Base-by-base conservation (phyloP, 495 filamentous ascomycete genomes). In the Rusavskia elegans region DNA sequence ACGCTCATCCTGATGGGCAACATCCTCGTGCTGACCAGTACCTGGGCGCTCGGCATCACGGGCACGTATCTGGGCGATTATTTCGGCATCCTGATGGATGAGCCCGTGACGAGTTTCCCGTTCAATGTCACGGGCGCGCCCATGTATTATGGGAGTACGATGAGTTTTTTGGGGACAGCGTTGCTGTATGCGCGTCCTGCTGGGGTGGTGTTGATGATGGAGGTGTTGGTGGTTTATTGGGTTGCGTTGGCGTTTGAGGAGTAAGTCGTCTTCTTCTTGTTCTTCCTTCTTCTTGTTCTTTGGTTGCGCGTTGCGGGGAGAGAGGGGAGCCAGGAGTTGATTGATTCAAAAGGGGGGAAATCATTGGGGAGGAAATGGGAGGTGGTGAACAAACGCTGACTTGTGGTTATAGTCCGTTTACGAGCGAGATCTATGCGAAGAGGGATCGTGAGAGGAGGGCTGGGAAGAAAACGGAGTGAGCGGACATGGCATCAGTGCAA, bases 31-130 rank as follows among this genome's bases (percentile, higher is more conserved):
- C 64, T 97, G 17, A 81, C 81, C 29, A 86, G 80, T 54, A 97
- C 94, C 71, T 95, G 81, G 79, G 84, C 81, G 27, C 77, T 98
- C n/a, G 92, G 92, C 42, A 74, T 98, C 55, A 97, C 92, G 10
- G 93, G 92, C 52, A 98, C 92, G 57, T 98, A 96, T 65, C 73
- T 98, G 25, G 92, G 92, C 52, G 92, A 98, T 71, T 98, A 98
- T 71, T 98, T 95, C 61, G 92, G 92, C 37, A 97, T 98, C 63
- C 73, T 98, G 56, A 93, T 97, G 92, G 89, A 96, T 62, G 73
- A 79, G 61, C 87, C 85, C 45, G 89, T 98, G 42, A 94, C 87
- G 5, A 80, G 83, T 11, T 98, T 98, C 64, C 92, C 92, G 1
- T 98, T 98, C 79, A 96, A 88, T 67, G 70, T 97, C 49, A 90